phyloP scores from a whole-genome alignment of 164 flowering plant genomes.

The Brasenia schreberi region DNA sequence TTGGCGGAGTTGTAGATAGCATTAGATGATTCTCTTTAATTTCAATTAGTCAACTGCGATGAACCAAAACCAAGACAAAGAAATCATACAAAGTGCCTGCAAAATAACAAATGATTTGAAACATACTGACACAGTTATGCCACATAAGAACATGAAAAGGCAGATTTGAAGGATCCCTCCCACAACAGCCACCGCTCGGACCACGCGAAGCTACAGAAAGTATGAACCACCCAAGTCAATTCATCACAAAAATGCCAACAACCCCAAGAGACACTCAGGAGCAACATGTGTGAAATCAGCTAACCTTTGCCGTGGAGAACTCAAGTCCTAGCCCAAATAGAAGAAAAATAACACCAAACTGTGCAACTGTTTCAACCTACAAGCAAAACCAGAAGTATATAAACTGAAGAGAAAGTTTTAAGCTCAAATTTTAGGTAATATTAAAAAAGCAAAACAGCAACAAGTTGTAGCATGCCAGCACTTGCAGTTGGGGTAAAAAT shows the following conservation, averaged over 20 bases:
- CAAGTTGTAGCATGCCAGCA: too few relatives aligned
- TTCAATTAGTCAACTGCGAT: neutral
- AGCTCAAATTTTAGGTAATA: too few relatives aligned
- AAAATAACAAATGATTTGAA: neutral
- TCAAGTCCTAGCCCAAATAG: conserved; percentile 96
- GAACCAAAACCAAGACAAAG: too few relatives aligned
- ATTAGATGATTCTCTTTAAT: neutral
- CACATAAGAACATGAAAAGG: conserved; percentile 89
- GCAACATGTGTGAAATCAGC: conserved; percentile 1
- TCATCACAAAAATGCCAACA: neutral
- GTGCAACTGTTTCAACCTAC: conserved; percentile 99
- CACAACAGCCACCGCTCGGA: conserved; percentile 90
- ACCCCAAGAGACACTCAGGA: neutral
- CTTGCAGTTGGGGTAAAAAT: too few relatives aligned
- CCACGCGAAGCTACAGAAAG: conserved; percentile 74
- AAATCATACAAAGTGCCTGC: neutral
- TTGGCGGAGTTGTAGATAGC: too few relatives aligned
- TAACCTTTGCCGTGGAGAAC: conserved; percentile 82
- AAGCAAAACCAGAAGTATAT: conserved; percentile 8
- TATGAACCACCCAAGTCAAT: conserved; percentile 2
- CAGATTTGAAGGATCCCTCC: conserved; percentile 90
- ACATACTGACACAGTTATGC: conserved; percentile 78
- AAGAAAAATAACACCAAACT: conserved; percentile 97
- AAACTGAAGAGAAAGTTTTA: neutral
- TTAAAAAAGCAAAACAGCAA: too few relatives aligned